Base-by-base conservation (phyloP, 1,284 basidiomycete genomes). In the Mycosarcoma mackinlayi region DNA sequence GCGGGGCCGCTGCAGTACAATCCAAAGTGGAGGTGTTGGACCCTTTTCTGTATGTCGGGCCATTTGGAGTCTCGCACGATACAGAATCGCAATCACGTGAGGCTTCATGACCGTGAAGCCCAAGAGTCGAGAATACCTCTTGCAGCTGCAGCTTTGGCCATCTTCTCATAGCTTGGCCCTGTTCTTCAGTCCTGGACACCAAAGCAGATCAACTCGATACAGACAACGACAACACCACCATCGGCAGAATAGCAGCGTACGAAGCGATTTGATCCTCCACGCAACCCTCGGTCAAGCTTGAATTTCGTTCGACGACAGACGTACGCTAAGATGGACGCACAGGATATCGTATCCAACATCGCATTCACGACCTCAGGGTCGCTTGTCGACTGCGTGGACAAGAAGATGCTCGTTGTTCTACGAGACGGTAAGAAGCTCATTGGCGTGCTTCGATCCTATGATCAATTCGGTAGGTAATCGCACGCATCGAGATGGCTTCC, bases 361-460 rank as follows among this genome's bases (percentile, higher is more conserved):
- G 75, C 78, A 21, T 82, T 82, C 51, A 82, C 80, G 5, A 82
- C 80, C 40, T 81, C 79, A 7, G 80, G 80, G 35, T 76, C 80
- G 10, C 60, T 82, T 8, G 79, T 81, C 18, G 80, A 82, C 35
- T 76, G 76, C 42, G 76, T 81, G 27, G 80, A 82, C 57, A 82
- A 97, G 86, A 98, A 98, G 89, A 95, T 99, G 88, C 88, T 99
- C 54, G 94, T 98, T 51, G 89, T 98, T 75, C 86, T 99, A 61
- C 88, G 96, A 83, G 96, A 99, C 83, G 96, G 96, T 49, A 87
- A 94, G 78, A 98, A 98, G 84, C 87, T 98, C 39, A 91, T 97
- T 75, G 96, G 96, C 30, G 94, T 99, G 30, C 85, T 99, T 75
- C 87, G 96, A 54, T 96, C 93, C 21, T 99, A 98, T 84, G 96